phyloP scores from a whole-genome alignment of 176 grass and related monocot genomes.

The Elymus sibiricus region DNA sequence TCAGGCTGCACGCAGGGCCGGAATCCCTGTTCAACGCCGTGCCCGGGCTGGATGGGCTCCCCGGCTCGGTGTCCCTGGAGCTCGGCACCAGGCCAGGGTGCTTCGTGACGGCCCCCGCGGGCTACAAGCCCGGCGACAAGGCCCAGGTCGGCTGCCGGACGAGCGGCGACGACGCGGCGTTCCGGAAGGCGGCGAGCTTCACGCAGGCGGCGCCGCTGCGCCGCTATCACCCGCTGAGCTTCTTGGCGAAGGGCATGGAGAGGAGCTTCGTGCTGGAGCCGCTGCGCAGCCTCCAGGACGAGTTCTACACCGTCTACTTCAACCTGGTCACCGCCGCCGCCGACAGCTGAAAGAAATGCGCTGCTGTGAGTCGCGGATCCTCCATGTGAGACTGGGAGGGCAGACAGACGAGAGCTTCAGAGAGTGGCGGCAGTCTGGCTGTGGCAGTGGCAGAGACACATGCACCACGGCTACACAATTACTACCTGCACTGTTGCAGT shows the following conservation, averaged over 20 bases:
- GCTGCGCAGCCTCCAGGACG: slow-evolving; percentile 64
- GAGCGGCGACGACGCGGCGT: not conserved
- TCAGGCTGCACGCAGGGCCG: not conserved
- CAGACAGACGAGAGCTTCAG: not conserved
- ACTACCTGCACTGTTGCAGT: not conserved
- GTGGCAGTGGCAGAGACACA: not conserved
- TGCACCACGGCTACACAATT: not conserved
- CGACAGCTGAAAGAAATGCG: not conserved
- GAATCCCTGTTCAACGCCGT: slow-evolving; percentile 42
- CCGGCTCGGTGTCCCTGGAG: slow-evolving; percentile 56
- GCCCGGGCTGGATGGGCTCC: slow-evolving; percentile 50
- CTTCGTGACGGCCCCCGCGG: slow-evolving; percentile 28
- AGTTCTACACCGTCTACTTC: slow-evolving; percentile 89
- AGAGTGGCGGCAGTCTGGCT: not conserved
- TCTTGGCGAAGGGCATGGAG: slow-evolving; percentile 52
- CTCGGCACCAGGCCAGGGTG: slow-evolving; percentile 50
- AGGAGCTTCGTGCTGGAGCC: slow-evolving; percentile 77
- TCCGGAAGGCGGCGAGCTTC: slow-evolving; percentile 63
- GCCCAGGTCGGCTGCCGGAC: slow-evolving; percentile 30
- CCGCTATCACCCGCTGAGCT: slow-evolving; percentile 60
- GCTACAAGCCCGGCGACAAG: slow-evolving; percentile 15
- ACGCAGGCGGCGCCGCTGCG: slow-evolving; percentile 29
- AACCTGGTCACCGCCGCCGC: slow-evolving; percentile 32
- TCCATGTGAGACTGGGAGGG: not conserved
- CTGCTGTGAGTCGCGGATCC: too few species aligned